Evolutionary conservation across 768 basidiomycete species (phyloP), one percentile per base, ranked within the genome.

Genomic region (Kwoniella shandongensis): DNA sequence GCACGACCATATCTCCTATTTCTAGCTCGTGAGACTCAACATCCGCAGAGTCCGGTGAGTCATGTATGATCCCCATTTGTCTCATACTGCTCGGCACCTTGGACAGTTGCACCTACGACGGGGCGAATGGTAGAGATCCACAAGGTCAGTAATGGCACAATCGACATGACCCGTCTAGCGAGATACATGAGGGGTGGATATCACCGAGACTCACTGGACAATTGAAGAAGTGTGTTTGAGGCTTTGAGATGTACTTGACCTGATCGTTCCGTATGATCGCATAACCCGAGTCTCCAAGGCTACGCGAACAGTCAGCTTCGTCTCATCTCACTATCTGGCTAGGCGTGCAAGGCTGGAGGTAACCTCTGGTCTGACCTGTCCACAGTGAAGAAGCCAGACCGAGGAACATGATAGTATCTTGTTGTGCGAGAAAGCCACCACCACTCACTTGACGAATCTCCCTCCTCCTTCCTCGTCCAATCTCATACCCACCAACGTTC

Each of bases 371-470:
- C n/a, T 10, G 36, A 38, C 11, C 36, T n/a, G 36, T 32, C 32
- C 6, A 32, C 32, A 32, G 32, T 32, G n/a, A n/a, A n/a, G n/a
- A n/a, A n/a, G n/a, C n/a, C n/a, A n/a, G n/a, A n/a, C n/a, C n/a
- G n/a, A n/a, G n/a, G n/a, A n/a, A n/a, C n/a, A n/a, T n/a, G n/a
- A n/a, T n/a, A n/a, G n/a, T n/a, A n/a, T n/a, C n/a, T n/a, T n/a
- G n/a, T n/a, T n/a, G n/a, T n/a, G n/a, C n/a, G n/a, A n/a, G n/a
- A n/a, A n/a, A n/a, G n/a, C n/a, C n/a, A 57, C 8, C 17, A 22
- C 20, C 3, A 65, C 76, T 59, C 51, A 77, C 74, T 77, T 77
- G 36, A 72, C 73, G 44, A 88, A 85, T n/a, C 47, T 52, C 50
- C 56, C 45, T 39, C 45, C 44, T 3, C 69, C 66, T 12, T 57